Conservation (phyloP, 176 grass and related monocot species). For the Juncus inflexus region DNA sequence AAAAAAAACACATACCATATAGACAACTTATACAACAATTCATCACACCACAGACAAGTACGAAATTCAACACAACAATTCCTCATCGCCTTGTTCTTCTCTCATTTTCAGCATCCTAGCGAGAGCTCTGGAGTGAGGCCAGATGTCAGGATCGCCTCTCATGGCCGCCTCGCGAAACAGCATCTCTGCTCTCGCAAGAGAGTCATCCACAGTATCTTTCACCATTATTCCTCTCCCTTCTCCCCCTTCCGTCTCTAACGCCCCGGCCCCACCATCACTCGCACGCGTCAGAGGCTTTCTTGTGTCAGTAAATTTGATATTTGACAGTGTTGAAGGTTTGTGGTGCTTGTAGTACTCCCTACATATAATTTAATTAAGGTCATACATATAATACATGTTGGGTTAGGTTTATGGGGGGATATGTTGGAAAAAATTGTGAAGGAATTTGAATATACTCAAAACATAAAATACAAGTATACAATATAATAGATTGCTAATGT, state of each 20-base stretch:
- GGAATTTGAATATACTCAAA: too few species aligned
- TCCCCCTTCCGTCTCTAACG: constrained; percentile 13
- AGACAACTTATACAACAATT: too few species aligned
- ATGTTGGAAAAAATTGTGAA: too few species aligned
- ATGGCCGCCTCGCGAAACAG: constrained; percentile 43
- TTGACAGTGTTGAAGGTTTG: constrained; percentile 71
- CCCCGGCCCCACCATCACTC: constrained; percentile 35
- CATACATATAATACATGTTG: too few species aligned
- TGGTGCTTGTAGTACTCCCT: constrained; percentile 61
- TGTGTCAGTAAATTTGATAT: constrained; percentile 67
- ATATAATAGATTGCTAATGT: too few species aligned
- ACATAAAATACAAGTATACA: too few species aligned
- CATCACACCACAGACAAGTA: too few species aligned
- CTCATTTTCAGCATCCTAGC: constrained; percentile 43
- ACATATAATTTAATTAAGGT: not conserved
- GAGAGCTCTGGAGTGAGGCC: constrained; percentile 70
- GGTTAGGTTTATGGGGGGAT: too few species aligned
- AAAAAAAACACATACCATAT: too few species aligned
- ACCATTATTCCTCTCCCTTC: constrained; percentile 9
- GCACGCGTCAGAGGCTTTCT: constrained; percentile 50
- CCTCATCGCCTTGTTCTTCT: too few species aligned
- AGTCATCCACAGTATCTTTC: constrained; percentile 53
- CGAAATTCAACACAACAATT: too few species aligned
- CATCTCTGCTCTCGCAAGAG: constrained; percentile 55
- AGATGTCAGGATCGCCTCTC: constrained; percentile 40